A percentile compares a stretch with the other conserved stretches of the same genome.
These are phyloP conservation scores for Apiospora rasikravindrae DNA, from an alignment of 2,329 filamentous ascomycete species.

Conservation along the genomic window DNA sequence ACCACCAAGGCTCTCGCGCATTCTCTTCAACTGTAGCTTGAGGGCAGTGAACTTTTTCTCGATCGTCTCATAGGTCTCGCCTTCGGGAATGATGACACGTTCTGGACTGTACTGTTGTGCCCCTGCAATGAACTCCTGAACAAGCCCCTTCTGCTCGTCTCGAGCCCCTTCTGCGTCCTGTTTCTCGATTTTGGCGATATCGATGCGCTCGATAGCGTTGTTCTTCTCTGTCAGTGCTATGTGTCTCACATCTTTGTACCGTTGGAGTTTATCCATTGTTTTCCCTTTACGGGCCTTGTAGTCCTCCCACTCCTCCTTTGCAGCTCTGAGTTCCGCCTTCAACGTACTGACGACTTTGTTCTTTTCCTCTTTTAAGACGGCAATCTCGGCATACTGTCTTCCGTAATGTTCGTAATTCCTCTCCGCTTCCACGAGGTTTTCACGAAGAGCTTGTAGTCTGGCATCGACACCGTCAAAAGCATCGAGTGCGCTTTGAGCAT, in stretches of 20 bases:
- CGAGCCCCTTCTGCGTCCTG: slow-evolving; percentile 51
- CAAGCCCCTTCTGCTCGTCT: slow-evolving; percentile 50
- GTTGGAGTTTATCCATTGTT: slow-evolving; percentile 57
- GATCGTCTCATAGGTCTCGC: slow-evolving; percentile 65
- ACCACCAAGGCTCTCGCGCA: slow-evolving; percentile 64
- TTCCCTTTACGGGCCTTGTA: slow-evolving; percentile 59
- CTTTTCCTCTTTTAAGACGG: slow-evolving; percentile 53
- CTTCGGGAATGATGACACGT: slow-evolving; percentile 67
- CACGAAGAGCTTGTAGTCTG: slow-evolving; percentile 62
- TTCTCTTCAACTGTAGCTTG: slow-evolving; percentile 60
- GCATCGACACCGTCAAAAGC: slow-evolving; percentile 71
- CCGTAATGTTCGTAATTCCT: slow-evolving; percentile 54
- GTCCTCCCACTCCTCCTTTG: slow-evolving; percentile 41
- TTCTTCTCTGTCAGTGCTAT: slow-evolving; percentile 68
- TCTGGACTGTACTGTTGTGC: slow-evolving; percentile 58
- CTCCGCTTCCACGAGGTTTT: slow-evolving; percentile 59
- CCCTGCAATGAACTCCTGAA: slow-evolving; percentile 59
- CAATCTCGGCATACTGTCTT: slow-evolving; percentile 59
- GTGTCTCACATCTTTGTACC: slow-evolving; percentile 53
- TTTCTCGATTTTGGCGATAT: slow-evolving; percentile 53
- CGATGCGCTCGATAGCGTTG: slow-evolving; percentile 56
- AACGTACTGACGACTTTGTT: slow-evolving; percentile 48
- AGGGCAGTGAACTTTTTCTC: slow-evolving; percentile 61
- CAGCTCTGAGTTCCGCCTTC: slow-evolving; percentile 42
- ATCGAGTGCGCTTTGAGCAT: slow-evolving; percentile 65